Base-by-base conservation (phyloP, 2,329 filamentous ascomycete species). In the Fusarium nygamai region DNA sequence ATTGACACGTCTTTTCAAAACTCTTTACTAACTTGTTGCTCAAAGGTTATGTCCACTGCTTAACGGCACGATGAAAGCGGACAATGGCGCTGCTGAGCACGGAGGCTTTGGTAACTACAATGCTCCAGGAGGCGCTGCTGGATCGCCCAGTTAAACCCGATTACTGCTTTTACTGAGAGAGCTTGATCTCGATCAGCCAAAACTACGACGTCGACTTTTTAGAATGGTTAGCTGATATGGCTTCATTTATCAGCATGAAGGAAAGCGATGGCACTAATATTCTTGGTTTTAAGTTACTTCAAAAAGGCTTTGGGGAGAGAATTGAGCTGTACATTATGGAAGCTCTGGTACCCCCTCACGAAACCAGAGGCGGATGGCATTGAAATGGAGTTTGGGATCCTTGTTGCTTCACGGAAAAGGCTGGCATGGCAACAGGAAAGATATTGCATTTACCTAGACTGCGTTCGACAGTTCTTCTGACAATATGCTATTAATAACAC, bases 31-130 rank as follows among this genome's bases (percentile, higher is more conserved):
- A 79, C 76, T 62, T 68, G 27, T 72, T 63, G 20, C 48, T 62
- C 60, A 88, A 88, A 94, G 92, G 82, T 89, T 95, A 78, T 97
- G 94, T 82, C 94, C 94, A 54, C 87, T 96, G 82, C 91, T 97
- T 71, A 97, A 97, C 81, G 94, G 94, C 60, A 94, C 93, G 38
- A 93, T 93, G 86, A 92, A 93, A 74, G 84, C 85, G 44, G 88
- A 89, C 75, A 88, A 88, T 71, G 85, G 85, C 65, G 83, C 84
- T n/a, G 84, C 85, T 43, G 89, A 90, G 71, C 86, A 90, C 69
- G 87, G 88, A 62, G 88, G 88, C 12, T 91, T 91, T 81, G 89
- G 89, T 66, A 87, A 88, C 62, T 88, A 88, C 80, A 84, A 83
- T 58, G 84, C 85, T 24, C 82, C 83, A 12, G 61, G 79, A 16